Percentiles rank a stretch among this genome's conserved stretches.
These are phyloP conservation scores for Trichopus zeylanicus DNA, from an alignment of 116 monocot species.

Conservation along the genomic window DNA sequence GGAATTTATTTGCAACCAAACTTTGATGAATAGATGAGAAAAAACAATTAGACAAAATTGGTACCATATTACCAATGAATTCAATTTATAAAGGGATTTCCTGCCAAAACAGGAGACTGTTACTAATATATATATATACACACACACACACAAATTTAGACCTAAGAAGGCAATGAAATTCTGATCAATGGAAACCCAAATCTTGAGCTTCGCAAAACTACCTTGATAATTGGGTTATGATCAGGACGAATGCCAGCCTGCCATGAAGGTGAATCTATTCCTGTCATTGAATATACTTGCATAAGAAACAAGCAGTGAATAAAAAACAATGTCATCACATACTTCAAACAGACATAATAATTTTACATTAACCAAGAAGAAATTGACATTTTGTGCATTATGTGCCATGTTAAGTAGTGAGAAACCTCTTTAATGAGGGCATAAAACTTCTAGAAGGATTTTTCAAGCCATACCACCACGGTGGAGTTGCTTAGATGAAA, in stretches of 20 bases:
- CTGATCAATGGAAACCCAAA: background rate
- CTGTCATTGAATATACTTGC: slow-evolving; percentile 22
- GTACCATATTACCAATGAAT: too few relatives aligned
- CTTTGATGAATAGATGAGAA: too few relatives aligned
- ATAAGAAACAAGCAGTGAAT: background rate
- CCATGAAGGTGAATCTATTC: slow-evolving; percentile 80
- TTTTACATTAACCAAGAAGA: too few relatives aligned
- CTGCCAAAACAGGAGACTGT: too few relatives aligned
- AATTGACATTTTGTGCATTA: background rate
- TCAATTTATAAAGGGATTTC: too few relatives aligned
- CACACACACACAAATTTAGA: too few relatives aligned
- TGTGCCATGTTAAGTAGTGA: background rate
- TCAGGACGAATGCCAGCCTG: slow-evolving; percentile 23
- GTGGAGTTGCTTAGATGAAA: slow-evolving; percentile 89
- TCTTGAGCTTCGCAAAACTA: slow-evolving; percentile 10
- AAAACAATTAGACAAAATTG: too few relatives aligned
- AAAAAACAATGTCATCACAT: slow-evolving; percentile 1
- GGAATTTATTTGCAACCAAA: too few relatives aligned
- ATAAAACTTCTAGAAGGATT: too few relatives aligned
- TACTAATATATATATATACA: too few relatives aligned
- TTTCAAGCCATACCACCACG: slow-evolving; percentile 84
- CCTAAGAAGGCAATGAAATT: too few relatives aligned
- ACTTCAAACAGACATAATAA: too few relatives aligned
- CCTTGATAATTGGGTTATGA: slow-evolving; percentile 73
- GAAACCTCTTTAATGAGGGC: background rate